These are phyloP conservation scores for Yarrowia keelungensis DNA, from an alignment of 805 yeast genomes.

Conservation along the genomic window DNA sequence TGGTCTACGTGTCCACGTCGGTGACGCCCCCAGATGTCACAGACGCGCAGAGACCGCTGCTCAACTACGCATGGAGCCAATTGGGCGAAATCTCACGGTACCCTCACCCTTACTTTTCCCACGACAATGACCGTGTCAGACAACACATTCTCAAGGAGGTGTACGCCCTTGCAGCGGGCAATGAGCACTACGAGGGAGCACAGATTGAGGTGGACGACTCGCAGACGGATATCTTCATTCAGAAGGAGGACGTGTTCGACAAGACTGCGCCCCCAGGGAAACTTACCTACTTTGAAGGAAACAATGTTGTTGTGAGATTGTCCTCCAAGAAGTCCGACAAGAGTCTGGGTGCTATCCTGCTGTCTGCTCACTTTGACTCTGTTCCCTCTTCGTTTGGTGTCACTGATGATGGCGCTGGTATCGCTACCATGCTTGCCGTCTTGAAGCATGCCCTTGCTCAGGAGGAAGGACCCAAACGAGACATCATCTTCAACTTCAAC, in stretches of 20 bases:
- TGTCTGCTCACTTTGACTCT: constrained; percentile 86
- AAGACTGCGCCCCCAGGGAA: constrained; percentile 53
- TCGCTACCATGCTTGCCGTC: constrained; percentile 78
- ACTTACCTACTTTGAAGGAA: constrained; percentile 79
- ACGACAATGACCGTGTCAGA: constrained; percentile 77
- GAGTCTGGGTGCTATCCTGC: constrained; percentile 62
- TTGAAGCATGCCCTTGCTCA: constrained; percentile 57
- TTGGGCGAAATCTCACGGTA: constrained; percentile 69
- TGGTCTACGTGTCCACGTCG: constrained; percentile 17
- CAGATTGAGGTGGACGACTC: constrained; percentile 54
- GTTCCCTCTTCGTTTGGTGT: constrained; percentile 88
- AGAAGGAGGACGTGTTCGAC: constrained; percentile 55
- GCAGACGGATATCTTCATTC: constrained; percentile 57
- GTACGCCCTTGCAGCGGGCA: constrained; percentile 47
- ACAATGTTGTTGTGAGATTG: constrained; percentile 78
- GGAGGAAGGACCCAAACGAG: constrained; percentile 61
- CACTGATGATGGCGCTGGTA: constrained; percentile 92
- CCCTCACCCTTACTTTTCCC: constrained; percentile 82
- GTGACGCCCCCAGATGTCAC: constrained; percentile 16
- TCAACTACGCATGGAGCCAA: constrained; percentile 65
- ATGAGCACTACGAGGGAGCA: constrained; percentile 46
- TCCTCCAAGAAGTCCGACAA: constrained; percentile 15
- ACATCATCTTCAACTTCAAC: constrained; percentile 83
- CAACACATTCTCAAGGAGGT: constrained; percentile 63
- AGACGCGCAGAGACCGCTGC: constrained; percentile 20